Evolutionary conservation across 2,329 filamentous ascomycete species (phyloP).

Genomic region (Alternaria brassicae): DNA sequence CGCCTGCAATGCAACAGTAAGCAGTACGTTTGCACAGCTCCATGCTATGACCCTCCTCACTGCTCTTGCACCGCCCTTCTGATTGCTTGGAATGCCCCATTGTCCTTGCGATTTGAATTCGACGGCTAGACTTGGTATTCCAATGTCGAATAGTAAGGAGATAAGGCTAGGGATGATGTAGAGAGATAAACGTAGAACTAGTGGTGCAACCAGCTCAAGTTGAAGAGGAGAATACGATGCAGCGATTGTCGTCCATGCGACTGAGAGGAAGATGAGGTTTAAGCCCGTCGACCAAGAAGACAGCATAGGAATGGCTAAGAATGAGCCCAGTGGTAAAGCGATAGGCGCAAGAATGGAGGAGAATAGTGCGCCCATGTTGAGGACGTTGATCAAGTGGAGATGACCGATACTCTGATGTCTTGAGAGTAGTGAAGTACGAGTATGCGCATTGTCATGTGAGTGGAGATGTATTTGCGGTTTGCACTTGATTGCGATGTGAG

Average conservation of each 20-base stretch:
- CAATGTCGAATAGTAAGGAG: constrained; percentile 75
- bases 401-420: neutral
- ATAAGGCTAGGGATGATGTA: constrained; percentile 75
- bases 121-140: constrained; percentile 72
- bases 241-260: constrained; percentile 87
- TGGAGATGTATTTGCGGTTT: neutral
- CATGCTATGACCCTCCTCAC: constrained; percentile 61
- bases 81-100: constrained; percentile 54
- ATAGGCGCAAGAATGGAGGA: constrained; percentile 41
- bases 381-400: neutral
- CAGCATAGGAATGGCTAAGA: constrained; percentile 75
- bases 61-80: constrained; percentile 51
- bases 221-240: constrained; percentile 76
- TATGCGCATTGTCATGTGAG: constrained; percentile 6
- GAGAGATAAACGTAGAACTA: constrained; percentile 71
- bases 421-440: neutral
- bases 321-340: constrained; percentile 57
- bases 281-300: constrained; percentile 80
- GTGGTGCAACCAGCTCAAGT: constrained; percentile 75
- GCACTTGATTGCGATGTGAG: constrained; percentile 10
- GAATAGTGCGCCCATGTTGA: constrained; percentile 38
- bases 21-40: constrained; percentile 62
- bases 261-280: constrained; percentile 87
- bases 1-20: constrained; percentile 63
- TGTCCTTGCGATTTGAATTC: constrained; percentile 72